Percentiles rank a stretch among this genome's conserved stretches.
These are phyloP conservation scores for Cryptosporidium ubiquitum DNA, from an alignment of 169 alveolate species.

Conservation along the genomic window DNA sequence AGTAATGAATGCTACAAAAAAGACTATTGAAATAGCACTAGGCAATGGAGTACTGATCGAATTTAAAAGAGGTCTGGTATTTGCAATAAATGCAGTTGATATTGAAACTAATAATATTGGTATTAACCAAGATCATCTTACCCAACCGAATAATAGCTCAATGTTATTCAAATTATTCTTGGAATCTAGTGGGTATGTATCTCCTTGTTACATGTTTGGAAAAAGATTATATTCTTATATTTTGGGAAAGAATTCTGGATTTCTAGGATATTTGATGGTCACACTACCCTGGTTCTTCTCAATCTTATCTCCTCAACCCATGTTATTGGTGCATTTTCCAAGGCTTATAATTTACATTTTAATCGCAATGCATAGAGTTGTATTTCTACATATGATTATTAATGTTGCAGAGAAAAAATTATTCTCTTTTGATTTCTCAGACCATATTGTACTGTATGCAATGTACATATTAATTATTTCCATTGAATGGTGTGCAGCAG, in stretches of 20 bases:
- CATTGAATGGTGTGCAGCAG: constrained; percentile 69
- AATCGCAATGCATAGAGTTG: constrained; percentile 35
- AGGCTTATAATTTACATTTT: constrained; percentile 24
- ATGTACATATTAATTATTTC: constrained; percentile 67
- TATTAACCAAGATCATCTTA: background rate
- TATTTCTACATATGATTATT: constrained; percentile 36
- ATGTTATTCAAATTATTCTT: constrained; percentile 20
- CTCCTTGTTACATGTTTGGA: constrained; percentile 74
- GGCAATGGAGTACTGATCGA: constrained; percentile 21
- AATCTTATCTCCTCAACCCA: constrained; percentile 53
- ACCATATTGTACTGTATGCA: constrained; percentile 55
- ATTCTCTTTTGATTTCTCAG: constrained; percentile 54
- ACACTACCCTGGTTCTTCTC: constrained; percentile 69
- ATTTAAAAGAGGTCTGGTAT: constrained; percentile 59
- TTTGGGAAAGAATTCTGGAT: constrained; percentile 52
- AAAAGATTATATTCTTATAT: constrained; percentile 64
- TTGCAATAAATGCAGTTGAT: constrained; percentile 32
- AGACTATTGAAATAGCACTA: background rate
- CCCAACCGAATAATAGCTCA: background rate
- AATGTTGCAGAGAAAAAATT: constrained; percentile 41
- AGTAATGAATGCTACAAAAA: background rate
- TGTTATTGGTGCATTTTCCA: constrained; percentile 52
- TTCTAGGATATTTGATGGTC: constrained; percentile 43
- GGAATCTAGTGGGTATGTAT: constrained; percentile 65
- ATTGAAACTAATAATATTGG: background rate